phyloP scores from a whole-genome alignment of 768 basidiomycete species.

The Cystofilobasidium bisporidii region DNA sequence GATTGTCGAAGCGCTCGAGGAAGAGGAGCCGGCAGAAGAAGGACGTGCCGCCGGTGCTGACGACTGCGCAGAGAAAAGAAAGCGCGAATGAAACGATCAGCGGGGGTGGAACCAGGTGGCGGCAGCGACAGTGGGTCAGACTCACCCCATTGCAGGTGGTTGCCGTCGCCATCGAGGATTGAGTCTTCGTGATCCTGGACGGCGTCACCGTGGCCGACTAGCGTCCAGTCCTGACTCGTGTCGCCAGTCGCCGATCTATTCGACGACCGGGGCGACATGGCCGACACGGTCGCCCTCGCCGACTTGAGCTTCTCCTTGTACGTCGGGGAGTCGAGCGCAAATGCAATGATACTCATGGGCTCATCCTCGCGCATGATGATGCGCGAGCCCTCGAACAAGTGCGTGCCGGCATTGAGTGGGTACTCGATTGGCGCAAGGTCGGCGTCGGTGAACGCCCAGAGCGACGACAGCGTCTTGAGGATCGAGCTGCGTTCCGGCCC shows the following conservation, averaged over 20 bases:
- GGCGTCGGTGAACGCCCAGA: constrained; percentile 57
- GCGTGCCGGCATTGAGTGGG: constrained; percentile 41
- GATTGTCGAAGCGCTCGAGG: constrained; percentile 91
- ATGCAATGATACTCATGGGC: constrained; percentile 93
- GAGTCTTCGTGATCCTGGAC: constrained; percentile 16
- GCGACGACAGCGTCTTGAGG: constrained; percentile 68
- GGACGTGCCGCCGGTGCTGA: constrained; percentile 77
- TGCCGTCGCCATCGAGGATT: constrained; percentile 3
- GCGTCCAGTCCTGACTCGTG: constrained; percentile 11
- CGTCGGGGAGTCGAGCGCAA: constrained; percentile 54
- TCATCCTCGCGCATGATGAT: constrained; percentile 95
- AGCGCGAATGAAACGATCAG: too few relatives aligned
- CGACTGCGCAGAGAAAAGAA: constrained; percentile 47
- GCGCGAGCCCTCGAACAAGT: constrained; percentile 85
- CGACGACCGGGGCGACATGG: background rate
- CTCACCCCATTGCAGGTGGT: constrained; percentile 40
- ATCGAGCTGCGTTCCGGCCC: constrained; percentile 63
- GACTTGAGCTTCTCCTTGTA: constrained; percentile 39
- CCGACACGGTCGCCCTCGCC: background rate
- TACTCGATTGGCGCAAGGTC: constrained; percentile 49
- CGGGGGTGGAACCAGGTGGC: too few relatives aligned
- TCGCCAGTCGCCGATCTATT: background rate
- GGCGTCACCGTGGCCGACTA: constrained; percentile 19
- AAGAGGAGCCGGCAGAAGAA: constrained; percentile 92
- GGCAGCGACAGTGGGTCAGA: too few relatives aligned